Evolutionary conservation across 1,284 basidiomycete species (phyloP).

Genomic region (Ceratobasidium sp.): DNA sequence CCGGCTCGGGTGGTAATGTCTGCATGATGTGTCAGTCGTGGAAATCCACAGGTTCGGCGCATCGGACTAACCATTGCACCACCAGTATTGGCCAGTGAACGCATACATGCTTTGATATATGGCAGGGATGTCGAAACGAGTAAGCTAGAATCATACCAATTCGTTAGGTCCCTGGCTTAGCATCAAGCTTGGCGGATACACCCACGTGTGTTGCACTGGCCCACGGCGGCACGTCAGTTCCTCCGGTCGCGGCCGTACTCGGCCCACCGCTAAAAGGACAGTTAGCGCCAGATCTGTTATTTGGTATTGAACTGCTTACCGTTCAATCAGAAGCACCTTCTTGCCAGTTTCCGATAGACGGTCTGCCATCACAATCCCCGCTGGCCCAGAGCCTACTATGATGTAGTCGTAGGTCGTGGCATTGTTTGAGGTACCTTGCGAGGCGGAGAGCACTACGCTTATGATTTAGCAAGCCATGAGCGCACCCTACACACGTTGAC

Average conservation of each 20-base stretch:
- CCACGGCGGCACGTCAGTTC: slow-evolving; percentile 70
- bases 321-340: slow-evolving; percentile 45
- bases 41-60: slow-evolving; percentile 20
- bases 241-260: slow-evolving; percentile 71
- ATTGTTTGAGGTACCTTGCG: too few species aligned
- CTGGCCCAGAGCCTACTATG: slow-evolving; percentile 70
- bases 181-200: slow-evolving; percentile 44
- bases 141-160: slow-evolving; percentile 64
- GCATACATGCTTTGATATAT: slow-evolving; percentile 62
- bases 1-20: slow-evolving; percentile 73
- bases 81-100: slow-evolving; percentile 68
- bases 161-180: slow-evolving; percentile 13
- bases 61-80: slow-evolving; percentile 66
- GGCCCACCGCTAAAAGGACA: slow-evolving; percentile 68
- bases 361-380: slow-evolving; percentile 66
- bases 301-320: slow-evolving; percentile 58
- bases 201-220: slow-evolving; percentile 65
- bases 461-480: too few species aligned
- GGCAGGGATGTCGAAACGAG: slow-evolving; percentile 75
- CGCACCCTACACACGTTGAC: too few species aligned
- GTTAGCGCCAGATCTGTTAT: slow-evolving; percentile 49
- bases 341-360: slow-evolving; percentile 72
- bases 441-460: too few species aligned
- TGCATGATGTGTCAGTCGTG: slow-evolving; percentile 47
- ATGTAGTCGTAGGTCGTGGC: slow-evolving; percentile 72